Base-by-base conservation (phyloP, 352 stramenopile genomes). In the Globisporangium spiculum region DNA sequence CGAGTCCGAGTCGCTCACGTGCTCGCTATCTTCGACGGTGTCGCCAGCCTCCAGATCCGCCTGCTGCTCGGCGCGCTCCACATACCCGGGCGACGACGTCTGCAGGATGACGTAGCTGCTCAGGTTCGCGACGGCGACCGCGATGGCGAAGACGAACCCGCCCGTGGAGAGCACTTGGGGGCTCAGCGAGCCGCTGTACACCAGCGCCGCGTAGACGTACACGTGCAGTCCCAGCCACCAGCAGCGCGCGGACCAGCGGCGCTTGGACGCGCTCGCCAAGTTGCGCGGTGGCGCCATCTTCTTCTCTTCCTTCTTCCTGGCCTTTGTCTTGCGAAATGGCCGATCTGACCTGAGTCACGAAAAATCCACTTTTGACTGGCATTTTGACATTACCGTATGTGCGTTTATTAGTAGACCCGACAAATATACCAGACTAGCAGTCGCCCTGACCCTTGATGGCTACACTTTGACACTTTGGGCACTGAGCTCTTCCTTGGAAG, bases 141-240 rank as follows among this genome's bases (percentile, higher is more conserved):
- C 66, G 46, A 83, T 38, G 20, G 76, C 68, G 20, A 79, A 60
- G 52, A 77, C 72, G 24, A 90, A 81, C 20, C 86, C 74, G 57
- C 66, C 56, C n/a, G 66, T 79, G n/a, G 75, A 63, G 44, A 83
- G 71, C 55, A 55, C 56, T 32, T 77, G 59, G 22, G 69, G 68
- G 18, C 69, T 73, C 18, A 88, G 72, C 48, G 75, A 65, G 24
- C 71, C 70, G 16, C 62, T 75, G 58, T 88, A 74, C 27, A 80
- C 67, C 41, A 90, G 75, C 55, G 66, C 70, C 1, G 22, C 70
- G 68, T 92, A 94, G 60, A 76, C 80, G 50, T 86, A 89, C 7
- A 84, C 66, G 41, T 94, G 86, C 12, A 92, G 69, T 0, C 70
- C 74, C 14, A 92, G 46, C 84, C 86, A 94, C 86, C 84, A 94